Evolutionary conservation across 2,329 filamentous ascomycete species (phyloP).

Genomic region (Amylocarpus encephaloides): DNA sequence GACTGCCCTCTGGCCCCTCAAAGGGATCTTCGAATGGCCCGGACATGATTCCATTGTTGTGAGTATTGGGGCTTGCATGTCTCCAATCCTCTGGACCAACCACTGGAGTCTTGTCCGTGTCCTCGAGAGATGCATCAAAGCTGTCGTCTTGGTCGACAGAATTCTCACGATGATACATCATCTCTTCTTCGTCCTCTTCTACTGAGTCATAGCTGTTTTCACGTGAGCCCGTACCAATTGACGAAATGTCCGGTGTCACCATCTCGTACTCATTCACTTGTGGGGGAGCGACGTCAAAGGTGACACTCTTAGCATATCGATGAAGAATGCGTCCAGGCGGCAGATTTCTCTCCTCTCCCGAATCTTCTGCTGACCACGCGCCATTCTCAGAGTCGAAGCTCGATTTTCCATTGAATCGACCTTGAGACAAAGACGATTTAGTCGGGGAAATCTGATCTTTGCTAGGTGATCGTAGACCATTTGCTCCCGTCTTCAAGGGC

Average conservation of each 20-base stretch:
- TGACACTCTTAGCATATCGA: slow-evolving; percentile 92
- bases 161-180: slow-evolving; percentile 43
- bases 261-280: slow-evolving; percentile 98
- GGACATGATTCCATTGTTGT: slow-evolving; percentile 21
- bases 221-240: slow-evolving; percentile 79
- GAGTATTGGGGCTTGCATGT: slow-evolving; percentile 52
- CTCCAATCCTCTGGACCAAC: slow-evolving; percentile 97
- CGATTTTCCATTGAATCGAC: slow-evolving; percentile 52
- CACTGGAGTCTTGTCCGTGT: slow-evolving; percentile 94
- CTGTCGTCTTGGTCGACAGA: slow-evolving; percentile 67
- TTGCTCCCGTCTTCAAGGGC: slow-evolving; percentile 35
- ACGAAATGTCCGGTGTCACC: slow-evolving; percentile 94
- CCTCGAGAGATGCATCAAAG: slow-evolving; percentile 91
- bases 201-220: slow-evolving; percentile 90
- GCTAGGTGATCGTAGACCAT: slow-evolving; percentile 45
- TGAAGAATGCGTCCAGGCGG: slow-evolving; percentile 63
- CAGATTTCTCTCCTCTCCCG: slow-evolving; percentile 51
- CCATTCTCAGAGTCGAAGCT: slow-evolving; percentile 64
- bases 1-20: slow-evolving; percentile 55
- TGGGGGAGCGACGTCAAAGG: slow-evolving; percentile 88
- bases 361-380: slow-evolving; percentile 62
- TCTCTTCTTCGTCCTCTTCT: slow-evolving; percentile 63
- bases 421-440: slow-evolving; percentile 78
- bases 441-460: slow-evolving; percentile 71
- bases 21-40: slow-evolving; percentile 56